Base-by-base conservation (phyloP, 768 basidiomycete species). In the Lyophyllum semitale region DNA sequence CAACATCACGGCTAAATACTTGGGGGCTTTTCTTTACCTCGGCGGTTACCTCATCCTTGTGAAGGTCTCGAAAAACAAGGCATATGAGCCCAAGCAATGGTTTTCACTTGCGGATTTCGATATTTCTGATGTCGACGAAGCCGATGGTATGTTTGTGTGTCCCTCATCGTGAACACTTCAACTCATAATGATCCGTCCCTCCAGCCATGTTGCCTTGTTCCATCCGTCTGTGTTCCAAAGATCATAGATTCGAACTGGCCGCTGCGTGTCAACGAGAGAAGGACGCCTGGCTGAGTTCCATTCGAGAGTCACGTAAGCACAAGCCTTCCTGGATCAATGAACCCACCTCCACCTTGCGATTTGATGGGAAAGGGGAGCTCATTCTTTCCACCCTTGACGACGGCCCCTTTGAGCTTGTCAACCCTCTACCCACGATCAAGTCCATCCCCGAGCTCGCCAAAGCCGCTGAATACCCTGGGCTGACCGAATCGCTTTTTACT, bases 21-120 rank as follows among this genome's bases (percentile, higher is more conserved):
- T 93, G 23, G 95, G 91, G 27, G 90, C 89, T 17, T 96, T 99
- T 70, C 74, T 99, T 41, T 99, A 95, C 63, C 73, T 80, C 32
- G 87, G 89, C 11, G 93, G 91, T 11, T 98, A 93, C 67, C 71
- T 98, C 35, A 79, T 97, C 20, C 74, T 99, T 42, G 92, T 85
- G 60, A 98, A 96, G 73, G 88, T 95, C 37, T 76, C 81, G 61
- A 94, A 92, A 72, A 79, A 83, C 54, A 91, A 80, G 67, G 77
- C 76, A 30, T 99, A 97, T 65, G 93, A 95, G 63, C 86, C 93
- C 17, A 83, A 80, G 57, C 89, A 96, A 67, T 98, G 94, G 90
- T 88, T 98, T 64, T 82, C 85, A 37, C 73, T 97, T 20, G 78
- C 80, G 42, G 83, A 84, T 18, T 91, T 92, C 60, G 85, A 90